Conservation (phyloP, 2,329 filamentous ascomycete species). For the Phialocephala sp. region DNA sequence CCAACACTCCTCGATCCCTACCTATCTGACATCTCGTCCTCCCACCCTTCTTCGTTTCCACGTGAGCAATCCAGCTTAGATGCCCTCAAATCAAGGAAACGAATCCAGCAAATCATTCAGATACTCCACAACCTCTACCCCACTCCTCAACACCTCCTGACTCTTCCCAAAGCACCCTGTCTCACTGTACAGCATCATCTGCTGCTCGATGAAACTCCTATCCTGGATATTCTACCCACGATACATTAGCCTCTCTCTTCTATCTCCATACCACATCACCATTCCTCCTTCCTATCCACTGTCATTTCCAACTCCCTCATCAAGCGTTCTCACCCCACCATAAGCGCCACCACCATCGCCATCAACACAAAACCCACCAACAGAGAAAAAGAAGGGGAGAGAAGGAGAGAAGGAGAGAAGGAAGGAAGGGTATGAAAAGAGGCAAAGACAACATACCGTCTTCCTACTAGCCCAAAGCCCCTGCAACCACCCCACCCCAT, state of each 20-base stretch:
- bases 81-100: constrained; percentile 35
- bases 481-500: constrained; percentile 40
- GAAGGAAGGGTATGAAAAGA: neutral
- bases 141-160: constrained; percentile 41
- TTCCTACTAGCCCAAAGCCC: constrained; percentile 42
- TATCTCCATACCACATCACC: too few relatives aligned
- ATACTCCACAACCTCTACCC: constrained; percentile 44
- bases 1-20: too few relatives aligned
- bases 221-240: constrained; percentile 39
- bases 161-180: constrained; percentile 40
- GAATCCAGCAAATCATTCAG: constrained; percentile 44
- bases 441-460: constrained; percentile 33
- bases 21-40: too few relatives aligned
- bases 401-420: too few relatives aligned
- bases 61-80: too few relatives aligned
- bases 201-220: constrained; percentile 44
- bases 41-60: too few relatives aligned
- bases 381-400: too few relatives aligned
- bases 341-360: too few relatives aligned
- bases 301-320: too few relatives aligned
- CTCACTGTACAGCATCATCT: constrained; percentile 36
- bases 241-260: neutral
- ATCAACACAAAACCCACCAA: too few relatives aligned
- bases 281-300: too few relatives aligned
- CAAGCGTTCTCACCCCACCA: too few relatives aligned